These are phyloP conservation scores for Lepidopterella palustris DNA, from an alignment of 495 filamentous ascomycete genomes.

Conservation along the genomic window DNA sequence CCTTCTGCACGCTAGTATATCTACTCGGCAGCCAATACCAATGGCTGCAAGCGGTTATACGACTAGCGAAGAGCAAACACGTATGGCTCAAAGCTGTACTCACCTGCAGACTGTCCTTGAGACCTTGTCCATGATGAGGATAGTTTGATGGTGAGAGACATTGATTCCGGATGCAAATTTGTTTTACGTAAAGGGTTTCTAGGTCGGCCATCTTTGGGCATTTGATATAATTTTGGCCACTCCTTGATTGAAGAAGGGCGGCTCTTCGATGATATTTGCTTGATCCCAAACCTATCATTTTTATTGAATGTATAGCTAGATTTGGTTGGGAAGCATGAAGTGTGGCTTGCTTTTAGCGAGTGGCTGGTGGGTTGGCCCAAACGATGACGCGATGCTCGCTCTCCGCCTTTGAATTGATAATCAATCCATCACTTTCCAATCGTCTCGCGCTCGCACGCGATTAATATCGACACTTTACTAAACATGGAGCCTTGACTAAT, in stretches of 20 bases:
- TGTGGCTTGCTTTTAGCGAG: neutral
- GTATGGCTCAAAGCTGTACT: slow-evolving; percentile 38
- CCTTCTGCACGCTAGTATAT: slow-evolving; percentile 57
- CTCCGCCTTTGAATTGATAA: neutral
- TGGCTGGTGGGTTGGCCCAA: neutral
- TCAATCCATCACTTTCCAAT: neutral
- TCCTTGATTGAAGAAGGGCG: no score
- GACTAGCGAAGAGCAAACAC: slow-evolving; percentile 60
- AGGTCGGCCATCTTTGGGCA: no score
- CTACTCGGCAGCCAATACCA: slow-evolving; percentile 57
- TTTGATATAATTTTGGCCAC: no score
- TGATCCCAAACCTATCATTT: no score
- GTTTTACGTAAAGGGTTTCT: no score
- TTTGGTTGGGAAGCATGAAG: no score
- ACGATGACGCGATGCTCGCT: neutral
- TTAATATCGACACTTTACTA: neutral
- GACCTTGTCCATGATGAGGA: slow-evolving; percentile 48
- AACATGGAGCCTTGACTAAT: neutral
- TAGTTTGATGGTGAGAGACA: slow-evolving; percentile 77
- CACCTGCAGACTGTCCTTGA: slow-evolving; percentile 62
- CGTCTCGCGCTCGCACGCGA: neutral
- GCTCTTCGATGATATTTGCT: no score
- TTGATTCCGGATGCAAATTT: no score
- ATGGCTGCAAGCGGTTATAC: slow-evolving; percentile 72
- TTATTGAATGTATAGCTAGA: no score